These are phyloP conservation scores for Chlamydomonas urium DNA, from an alignment of 139 green algal species.

Conservation along the genomic window DNA sequence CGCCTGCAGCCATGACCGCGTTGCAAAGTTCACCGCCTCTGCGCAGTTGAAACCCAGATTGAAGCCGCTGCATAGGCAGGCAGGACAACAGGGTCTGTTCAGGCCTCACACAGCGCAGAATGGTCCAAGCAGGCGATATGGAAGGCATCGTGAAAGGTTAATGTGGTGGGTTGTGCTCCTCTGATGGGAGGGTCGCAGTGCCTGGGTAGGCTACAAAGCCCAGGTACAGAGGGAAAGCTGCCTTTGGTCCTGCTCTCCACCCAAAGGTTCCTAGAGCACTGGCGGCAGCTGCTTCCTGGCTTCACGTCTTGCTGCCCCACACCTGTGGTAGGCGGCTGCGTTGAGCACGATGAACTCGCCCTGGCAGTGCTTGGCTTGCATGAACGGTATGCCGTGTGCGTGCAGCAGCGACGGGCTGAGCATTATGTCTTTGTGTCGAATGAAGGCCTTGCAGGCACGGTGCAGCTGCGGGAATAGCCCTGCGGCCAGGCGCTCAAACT, in stretches of 20 bases:
- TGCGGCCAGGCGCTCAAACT: conserved; percentile 67
- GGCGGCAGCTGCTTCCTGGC: too few relatives aligned
- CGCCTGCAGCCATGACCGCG: conserved; percentile 51
- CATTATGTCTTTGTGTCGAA: conserved; percentile 73
- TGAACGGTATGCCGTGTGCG: conserved; percentile 46
- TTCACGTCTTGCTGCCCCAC: not conserved
- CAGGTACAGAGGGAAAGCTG: too few relatives aligned
- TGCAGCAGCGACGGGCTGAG: conserved; percentile 41
- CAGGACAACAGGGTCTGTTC: too few relatives aligned
- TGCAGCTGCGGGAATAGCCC: conserved; percentile 5
- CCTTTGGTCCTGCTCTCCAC: too few relatives aligned
- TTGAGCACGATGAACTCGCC: conserved; percentile 87
- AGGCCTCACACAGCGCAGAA: too few relatives aligned
- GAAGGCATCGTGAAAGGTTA: too few relatives aligned
- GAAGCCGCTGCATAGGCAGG: conserved; percentile 64
- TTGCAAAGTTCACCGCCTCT: conserved; percentile 79
- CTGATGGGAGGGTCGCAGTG: too few relatives aligned
- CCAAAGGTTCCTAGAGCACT: too few relatives aligned
- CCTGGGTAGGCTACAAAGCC: too few relatives aligned
- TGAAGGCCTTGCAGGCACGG: conserved; percentile 37
- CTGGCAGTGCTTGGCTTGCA: conserved; percentile 58
- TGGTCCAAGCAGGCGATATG: too few relatives aligned
- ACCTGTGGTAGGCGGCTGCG: conserved; percentile 65
- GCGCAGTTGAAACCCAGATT: conserved; percentile 83
- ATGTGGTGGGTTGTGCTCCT: too few relatives aligned